A percentile compares a stretch with the other conserved stretches of the same genome.
phyloP scores from a whole-genome alignment of 352 stramenopile genomes.

The Globisporangium yorkense region DNA sequence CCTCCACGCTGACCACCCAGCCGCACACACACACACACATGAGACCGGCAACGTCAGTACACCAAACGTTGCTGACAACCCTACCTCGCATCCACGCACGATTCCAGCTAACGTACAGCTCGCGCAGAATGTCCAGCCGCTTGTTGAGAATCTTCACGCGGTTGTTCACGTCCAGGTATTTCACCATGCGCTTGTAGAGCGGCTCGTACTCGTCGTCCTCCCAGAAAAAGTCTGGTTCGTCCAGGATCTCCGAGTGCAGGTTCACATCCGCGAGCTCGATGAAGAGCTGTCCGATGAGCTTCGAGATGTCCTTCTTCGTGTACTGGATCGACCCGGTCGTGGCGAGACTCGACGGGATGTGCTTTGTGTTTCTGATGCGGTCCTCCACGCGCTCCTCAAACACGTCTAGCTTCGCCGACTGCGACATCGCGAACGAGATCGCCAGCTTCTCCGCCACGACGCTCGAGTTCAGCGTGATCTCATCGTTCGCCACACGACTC shows the following conservation, averaged over 20 bases:
- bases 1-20: conserved; percentile 56
- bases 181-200: conserved; percentile 85
- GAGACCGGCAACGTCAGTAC: neutral
- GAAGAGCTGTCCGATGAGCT: conserved; percentile 88
- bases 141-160: conserved; percentile 92
- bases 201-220: conserved; percentile 90
- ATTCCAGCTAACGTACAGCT: conserved; percentile 57
- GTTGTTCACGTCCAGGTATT: conserved; percentile 90
- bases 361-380: conserved; percentile 74
- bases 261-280: conserved; percentile 89
- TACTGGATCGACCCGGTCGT: conserved; percentile 85
- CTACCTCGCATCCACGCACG: neutral
- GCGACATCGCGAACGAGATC: conserved; percentile 89
- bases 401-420: conserved; percentile 89
- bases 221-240: conserved; percentile 92
- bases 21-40: conserved; percentile 1
- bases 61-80: conserved; percentile 13
- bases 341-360: conserved; percentile 86
- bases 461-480: conserved; percentile 64
- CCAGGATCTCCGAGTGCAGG: conserved; percentile 91
- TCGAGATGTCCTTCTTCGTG: conserved; percentile 87
- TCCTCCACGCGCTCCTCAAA: conserved; percentile 88
- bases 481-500: conserved; percentile 70
- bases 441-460: conserved; percentile 85
- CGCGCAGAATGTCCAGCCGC: conserved; percentile 88